Evolutionary conservation across 1,139 yeast species (phyloP).

Genomic region (Lodderomyces jiufengensis): DNA sequence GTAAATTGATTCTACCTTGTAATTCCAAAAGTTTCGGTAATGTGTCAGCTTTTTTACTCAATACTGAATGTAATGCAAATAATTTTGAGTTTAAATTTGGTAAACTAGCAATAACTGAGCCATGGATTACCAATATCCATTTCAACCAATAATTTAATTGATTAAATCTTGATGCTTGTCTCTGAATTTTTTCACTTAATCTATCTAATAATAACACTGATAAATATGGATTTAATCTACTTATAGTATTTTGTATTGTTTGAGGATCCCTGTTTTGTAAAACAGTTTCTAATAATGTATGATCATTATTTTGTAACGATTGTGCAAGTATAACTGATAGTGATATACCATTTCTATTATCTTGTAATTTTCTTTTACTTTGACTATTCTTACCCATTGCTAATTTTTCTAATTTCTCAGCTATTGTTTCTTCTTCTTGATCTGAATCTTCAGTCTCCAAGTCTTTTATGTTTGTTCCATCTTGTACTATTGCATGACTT

Average conservation of each 20-base stretch:
- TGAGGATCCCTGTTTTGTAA: conserved; percentile 70
- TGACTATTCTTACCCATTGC: conserved; percentile 28
- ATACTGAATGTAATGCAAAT: conserved; percentile 73
- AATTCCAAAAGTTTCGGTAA: conserved; percentile 77
- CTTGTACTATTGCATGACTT: conserved; percentile 58
- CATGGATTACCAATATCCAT: conserved; percentile 90
- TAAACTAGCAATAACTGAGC: conserved; percentile 66
- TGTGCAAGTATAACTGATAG: conserved; percentile 66
- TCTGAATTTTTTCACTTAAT: conserved; percentile 78
- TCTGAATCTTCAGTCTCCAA: conserved; percentile 42
- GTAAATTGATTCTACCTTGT: conserved; percentile 74
- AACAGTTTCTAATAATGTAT: conserved; percentile 72
- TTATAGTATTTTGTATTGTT: conserved; percentile 68
- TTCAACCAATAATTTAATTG: conserved; percentile 86
- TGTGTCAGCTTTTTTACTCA: conserved; percentile 69
- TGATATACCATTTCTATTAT: conserved; percentile 53
- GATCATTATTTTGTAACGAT: conserved; percentile 70
- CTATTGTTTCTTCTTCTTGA: conserved; percentile 48
- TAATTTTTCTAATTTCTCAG: conserved; percentile 54
- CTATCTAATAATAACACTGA: conserved; percentile 77
- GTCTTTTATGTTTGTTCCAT: conserved; percentile 62
- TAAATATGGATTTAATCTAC: conserved; percentile 64
- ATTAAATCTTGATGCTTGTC: conserved; percentile 62
- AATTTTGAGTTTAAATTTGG: conserved; percentile 68
- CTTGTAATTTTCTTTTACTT: conserved; percentile 24